Percentiles rank a stretch among this genome's conserved stretches.
These are phyloP conservation scores for Metschnikowia shivogae DNA, from an alignment of 805 yeast genomes.

Conservation along the genomic window DNA sequence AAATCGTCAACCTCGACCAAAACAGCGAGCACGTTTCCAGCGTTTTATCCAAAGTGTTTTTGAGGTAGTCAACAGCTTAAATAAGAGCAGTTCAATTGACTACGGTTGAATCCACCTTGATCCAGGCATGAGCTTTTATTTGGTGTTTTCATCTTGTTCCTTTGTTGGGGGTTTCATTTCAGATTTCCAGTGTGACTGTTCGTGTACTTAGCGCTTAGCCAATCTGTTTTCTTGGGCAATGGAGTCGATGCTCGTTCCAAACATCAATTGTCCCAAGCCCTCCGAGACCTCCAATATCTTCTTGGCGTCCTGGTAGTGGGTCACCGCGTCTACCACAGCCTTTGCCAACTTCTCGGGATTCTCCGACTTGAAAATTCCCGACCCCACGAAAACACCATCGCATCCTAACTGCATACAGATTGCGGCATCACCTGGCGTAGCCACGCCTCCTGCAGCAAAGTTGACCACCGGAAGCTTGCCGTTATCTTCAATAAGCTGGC, in stretches of 20 bases:
- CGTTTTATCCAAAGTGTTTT: conserved; percentile 21
- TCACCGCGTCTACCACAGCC: conserved; percentile 78
- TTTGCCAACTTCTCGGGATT: conserved; percentile 70
- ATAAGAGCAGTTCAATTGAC: no score
- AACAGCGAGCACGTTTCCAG: conserved; percentile 20
- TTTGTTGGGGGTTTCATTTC: no score
- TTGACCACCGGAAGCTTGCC: conserved; percentile 78
- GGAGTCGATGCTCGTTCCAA: conserved; percentile 56
- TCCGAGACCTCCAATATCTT: conserved; percentile 62
- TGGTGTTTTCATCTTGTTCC: no score
- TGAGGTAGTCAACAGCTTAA: neutral
- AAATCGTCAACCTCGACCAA: conserved; percentile 29
- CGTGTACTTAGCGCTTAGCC: conserved; percentile 11
- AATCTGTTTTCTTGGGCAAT: conserved; percentile 13
- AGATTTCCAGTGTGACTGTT: no score
- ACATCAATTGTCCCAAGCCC: conserved; percentile 73
- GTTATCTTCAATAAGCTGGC: conserved; percentile 42
- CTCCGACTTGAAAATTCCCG: conserved; percentile 72
- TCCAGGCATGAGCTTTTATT: no score
- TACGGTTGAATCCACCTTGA: no score
- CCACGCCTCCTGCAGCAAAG: conserved; percentile 87
- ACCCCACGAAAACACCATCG: conserved; percentile 74
- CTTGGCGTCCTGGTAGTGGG: conserved; percentile 59
- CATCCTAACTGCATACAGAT: conserved; percentile 77
- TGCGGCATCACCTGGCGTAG: conserved; percentile 87